phyloP scores from a whole-genome alignment of 352 stramenopile genomes.

The Aphanomyces stellatus region DNA sequence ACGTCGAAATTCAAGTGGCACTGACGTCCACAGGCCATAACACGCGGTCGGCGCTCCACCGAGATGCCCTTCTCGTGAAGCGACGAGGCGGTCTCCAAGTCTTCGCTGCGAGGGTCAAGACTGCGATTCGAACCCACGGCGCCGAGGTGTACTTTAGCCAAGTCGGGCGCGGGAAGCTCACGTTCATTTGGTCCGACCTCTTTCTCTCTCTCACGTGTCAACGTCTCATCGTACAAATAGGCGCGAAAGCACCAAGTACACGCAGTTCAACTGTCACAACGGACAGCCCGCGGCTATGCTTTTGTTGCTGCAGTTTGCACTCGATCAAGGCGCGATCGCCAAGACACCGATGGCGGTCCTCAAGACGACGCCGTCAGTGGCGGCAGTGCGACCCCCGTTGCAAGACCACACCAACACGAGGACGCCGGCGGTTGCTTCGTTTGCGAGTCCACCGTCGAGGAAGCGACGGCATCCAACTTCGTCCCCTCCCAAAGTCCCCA shows the following conservation, averaged over 20 bases:
- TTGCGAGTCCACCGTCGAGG: not conserved
- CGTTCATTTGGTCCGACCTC: constrained; percentile 45
- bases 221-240: constrained; percentile 17
- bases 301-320: constrained; percentile 38
- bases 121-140: not conserved
- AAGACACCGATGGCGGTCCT: constrained; percentile 28
- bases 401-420: constrained; percentile 23
- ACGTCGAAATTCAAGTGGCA: constrained; percentile 17
- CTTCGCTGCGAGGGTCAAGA: not conserved
- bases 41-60: not conserved
- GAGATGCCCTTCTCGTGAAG: not conserved
- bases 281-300: constrained; percentile 34
- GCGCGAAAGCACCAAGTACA: constrained; percentile 35
- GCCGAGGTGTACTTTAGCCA: constrained; percentile 57
- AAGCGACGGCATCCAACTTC: not conserved
- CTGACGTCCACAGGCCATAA: constrained; percentile 9
- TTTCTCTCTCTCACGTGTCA: not conserved
- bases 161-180: constrained; percentile 43
- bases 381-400: constrained; percentile 20
- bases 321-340: constrained; percentile 38
- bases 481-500: not conserved
- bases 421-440: no score
- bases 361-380: not conserved
- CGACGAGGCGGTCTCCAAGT: constrained; percentile 8
- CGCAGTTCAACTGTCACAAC: constrained; percentile 57